Conservation (phyloP, 768 basidiomycete genomes). For the Pleurotus tuber-regium region DNA sequence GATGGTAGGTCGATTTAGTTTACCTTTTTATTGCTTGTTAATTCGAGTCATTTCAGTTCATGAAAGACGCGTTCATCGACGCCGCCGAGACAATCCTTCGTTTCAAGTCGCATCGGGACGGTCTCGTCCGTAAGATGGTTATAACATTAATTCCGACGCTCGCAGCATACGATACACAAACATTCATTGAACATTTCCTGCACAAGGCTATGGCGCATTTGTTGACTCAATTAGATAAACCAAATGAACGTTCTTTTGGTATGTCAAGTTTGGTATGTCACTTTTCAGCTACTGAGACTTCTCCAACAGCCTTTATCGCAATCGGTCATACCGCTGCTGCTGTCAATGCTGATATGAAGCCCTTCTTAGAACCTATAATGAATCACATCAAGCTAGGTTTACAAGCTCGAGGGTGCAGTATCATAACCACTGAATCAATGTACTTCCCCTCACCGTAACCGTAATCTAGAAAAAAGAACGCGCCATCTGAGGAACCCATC, state of each 20-base stretch:
- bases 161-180: constrained; percentile 91
- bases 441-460: background rate
- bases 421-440: background rate
- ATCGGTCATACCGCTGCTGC: constrained; percentile 94
- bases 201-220: constrained; percentile 95
- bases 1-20: constrained; percentile 58
- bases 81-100: constrained; percentile 88
- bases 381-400: constrained; percentile 85
- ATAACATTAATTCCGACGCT: constrained; percentile 94
- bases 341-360: constrained; percentile 93
- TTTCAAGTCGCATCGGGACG: constrained; percentile 85
- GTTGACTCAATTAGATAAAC: constrained; percentile 83
- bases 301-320: constrained; percentile 78
- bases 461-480: constrained; percentile 70
- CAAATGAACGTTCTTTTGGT: constrained; percentile 87
- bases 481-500: constrained; percentile 90
- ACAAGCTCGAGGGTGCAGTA: constrained; percentile 72
- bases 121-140: constrained; percentile 88
- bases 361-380: constrained; percentile 92
- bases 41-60: constrained; percentile 53
- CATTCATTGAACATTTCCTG: constrained; percentile 87
- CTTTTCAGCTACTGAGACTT: constrained; percentile 13
- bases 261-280: constrained; percentile 19
- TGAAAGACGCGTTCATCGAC: constrained; percentile 83
- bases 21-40: background rate